Base-by-base conservation (phyloP, 192 early-diverging fungal genomes). In the Podila epicladia region DNA sequence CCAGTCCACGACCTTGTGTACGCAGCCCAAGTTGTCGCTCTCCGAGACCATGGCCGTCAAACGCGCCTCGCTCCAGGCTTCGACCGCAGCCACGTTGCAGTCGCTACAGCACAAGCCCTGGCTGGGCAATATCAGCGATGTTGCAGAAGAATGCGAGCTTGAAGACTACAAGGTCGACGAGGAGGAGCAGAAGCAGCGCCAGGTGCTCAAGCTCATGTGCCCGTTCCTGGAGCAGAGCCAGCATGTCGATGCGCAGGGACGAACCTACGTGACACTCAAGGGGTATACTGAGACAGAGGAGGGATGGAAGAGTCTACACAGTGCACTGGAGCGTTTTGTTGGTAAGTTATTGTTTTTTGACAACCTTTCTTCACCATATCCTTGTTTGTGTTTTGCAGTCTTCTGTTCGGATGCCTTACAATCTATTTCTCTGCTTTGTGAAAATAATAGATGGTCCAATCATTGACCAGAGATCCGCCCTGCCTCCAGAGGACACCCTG, bases 271-370 rank as follows among this genome's bases (percentile, higher is more conserved):
- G 61, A 80, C 65, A 0, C 32, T 80, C 51, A 80, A 73, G 35
- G 76, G 76, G 9, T 80, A 80, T 26, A 80, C 71, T 5, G 77
- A 80, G 41, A 80, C 77, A 2, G 77, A 80, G 22, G 66, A 69
- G 3, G 77, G 11, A 9, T 80, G 77, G 77, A 64, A 41, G 15
- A 55, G 24, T 5, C 48, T 80, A 4, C 70, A 73, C 22, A 57
- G 31, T 7, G 33, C 65, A 0, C 48, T 80, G 6, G 71, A 72
- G 31, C 20, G 24, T 8, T 80, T 80, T 35, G n/a, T 79, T 50
- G 76, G 76, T 79, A 79, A 72, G 63, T 9, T n/a, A 29, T 29
- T 29, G n/a, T 29, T 29, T 33, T 19, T 31, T 50, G 51, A 60
- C 0, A 26, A 31, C 22, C 32, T n/a, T 29, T n/a, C 31, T 45